Evolutionary conservation across 345 rosid species (phyloP).

Genomic region (Syzygium grande): DNA sequence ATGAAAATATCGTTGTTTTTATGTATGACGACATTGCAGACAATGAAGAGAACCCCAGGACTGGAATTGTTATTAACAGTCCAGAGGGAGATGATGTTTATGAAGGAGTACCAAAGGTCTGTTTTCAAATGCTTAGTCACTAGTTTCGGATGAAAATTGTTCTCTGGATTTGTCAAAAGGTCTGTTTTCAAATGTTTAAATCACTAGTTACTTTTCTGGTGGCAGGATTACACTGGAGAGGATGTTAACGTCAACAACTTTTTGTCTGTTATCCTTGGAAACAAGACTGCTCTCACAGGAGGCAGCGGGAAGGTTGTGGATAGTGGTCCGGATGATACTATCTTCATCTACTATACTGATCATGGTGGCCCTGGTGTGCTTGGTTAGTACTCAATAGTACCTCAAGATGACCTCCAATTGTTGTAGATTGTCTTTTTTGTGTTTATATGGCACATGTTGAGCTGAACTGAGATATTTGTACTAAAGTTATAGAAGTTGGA

Average conservation of each 20-base stretch:
- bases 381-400: constrained; percentile 41
- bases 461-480: background rate
- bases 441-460: background rate
- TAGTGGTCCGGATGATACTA: constrained; percentile 88
- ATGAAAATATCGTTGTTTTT: constrained; percentile 85
- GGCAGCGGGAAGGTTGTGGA: constrained; percentile 93
- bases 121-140: background rate
- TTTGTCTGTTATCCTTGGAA: constrained; percentile 77
- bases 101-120: constrained; percentile 85
- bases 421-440: background rate
- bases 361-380: constrained; percentile 97
- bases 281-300: constrained; percentile 67
- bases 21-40: constrained; percentile 93
- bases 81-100: constrained; percentile 86
- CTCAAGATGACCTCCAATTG: background rate
- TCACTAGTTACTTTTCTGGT: background rate
- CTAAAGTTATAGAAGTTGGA: background rate
- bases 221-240: constrained; percentile 88
- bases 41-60: constrained; percentile 74
- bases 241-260: constrained; percentile 70
- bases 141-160: background rate
- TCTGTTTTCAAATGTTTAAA: background rate
- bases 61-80: constrained; percentile 66
- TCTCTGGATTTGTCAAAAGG: background rate
- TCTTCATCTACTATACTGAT: constrained; percentile 75